Evolutionary conservation across 208 protist genomes (phyloP).

Genomic region (Histomonas meleagridis): DNA sequence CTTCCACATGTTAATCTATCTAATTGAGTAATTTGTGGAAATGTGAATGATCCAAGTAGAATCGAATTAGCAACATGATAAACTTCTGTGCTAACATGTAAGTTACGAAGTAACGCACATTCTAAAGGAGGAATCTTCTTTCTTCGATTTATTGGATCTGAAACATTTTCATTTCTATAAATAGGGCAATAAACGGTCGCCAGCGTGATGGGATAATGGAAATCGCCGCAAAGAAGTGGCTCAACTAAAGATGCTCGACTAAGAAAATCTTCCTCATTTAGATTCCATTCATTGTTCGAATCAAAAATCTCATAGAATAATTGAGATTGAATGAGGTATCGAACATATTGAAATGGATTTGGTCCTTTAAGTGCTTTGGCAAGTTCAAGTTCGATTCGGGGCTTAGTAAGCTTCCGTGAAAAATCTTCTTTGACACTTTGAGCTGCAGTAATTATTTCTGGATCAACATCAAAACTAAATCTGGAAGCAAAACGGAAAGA

Average conservation of each 20-base stretch:
- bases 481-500: constrained; percentile 49
- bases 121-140: neutral
- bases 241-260: no score
- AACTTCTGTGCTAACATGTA: no score
- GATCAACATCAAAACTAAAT: constrained; percentile 40
- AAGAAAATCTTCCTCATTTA: neutral
- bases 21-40: no score
- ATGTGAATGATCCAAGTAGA: no score
- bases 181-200: no score
- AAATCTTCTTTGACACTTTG: neutral
- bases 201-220: no score
- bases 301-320: neutral
- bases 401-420: neutral
- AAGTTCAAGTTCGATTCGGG: neutral
- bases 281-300: neutral
- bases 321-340: neutral
- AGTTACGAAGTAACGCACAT: neutral
- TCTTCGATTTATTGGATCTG: neutral
- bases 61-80: no score
- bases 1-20: neutral
- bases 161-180: no score
- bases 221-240: no score
- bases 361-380: neutral
- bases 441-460: neutral
- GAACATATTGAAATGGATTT: neutral